Conservation (phyloP, 495 filamentous ascomycete genomes). For the Immersiella caudata region DNA sequence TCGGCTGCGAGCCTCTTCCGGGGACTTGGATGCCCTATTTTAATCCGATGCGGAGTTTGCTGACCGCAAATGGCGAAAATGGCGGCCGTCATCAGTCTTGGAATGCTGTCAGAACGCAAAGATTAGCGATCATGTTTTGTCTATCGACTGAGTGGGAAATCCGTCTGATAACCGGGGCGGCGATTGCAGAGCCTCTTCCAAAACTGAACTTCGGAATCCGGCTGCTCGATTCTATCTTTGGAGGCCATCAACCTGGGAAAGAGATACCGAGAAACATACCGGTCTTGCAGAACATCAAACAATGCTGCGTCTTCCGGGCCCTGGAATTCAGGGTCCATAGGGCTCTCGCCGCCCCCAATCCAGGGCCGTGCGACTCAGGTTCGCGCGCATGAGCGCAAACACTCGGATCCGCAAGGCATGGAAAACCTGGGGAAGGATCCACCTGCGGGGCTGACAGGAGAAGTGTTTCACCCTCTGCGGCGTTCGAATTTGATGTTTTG, state of each 20-base stretch:
- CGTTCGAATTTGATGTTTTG: background rate
- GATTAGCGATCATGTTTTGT: background rate
- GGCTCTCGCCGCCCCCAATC: slow-evolving; percentile 12
- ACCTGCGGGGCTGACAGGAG: background rate
- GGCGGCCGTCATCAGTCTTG: background rate
- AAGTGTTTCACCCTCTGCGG: background rate
- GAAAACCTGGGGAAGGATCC: slow-evolving; percentile 10
- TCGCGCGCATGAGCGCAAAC: background rate
- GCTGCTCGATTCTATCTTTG: slow-evolving; percentile 8
- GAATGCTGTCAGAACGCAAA: background rate
- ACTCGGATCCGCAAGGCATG: background rate
- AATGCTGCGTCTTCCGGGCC: background rate
- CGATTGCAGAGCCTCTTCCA: background rate
- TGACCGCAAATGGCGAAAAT: background rate
- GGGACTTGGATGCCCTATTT: background rate
- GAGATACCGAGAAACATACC: background rate
- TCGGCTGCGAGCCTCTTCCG: background rate
- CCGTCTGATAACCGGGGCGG: background rate
- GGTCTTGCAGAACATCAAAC: slow-evolving; percentile 25
- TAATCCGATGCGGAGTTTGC: background rate
- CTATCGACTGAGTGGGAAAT: background rate
- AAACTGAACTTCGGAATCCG: background rate
- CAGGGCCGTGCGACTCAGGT: slow-evolving; percentile 7
- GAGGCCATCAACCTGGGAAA: background rate
- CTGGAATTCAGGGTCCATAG: background rate